Conservation (phyloP, 2,329 filamentous ascomycete genomes). For the Aspergillus melleus region DNA sequence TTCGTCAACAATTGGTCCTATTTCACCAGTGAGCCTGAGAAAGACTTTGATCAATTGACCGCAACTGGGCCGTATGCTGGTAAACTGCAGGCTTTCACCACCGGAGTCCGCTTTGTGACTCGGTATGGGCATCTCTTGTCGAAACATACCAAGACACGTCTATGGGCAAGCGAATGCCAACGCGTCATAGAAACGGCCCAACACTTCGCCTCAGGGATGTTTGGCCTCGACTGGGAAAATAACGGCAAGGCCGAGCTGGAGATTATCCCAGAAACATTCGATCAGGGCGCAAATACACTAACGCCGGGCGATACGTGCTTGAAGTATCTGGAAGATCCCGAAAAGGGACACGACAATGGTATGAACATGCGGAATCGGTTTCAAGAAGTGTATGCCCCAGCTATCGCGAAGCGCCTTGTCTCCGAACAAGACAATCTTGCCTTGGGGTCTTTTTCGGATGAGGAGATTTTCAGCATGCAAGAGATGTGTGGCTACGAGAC, state of each 20-base stretch:
- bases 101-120: constrained; percentile 55
- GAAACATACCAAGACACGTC: constrained; percentile 32
- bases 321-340: constrained; percentile 38
- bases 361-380: constrained; percentile 49
- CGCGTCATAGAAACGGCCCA: constrained; percentile 59
- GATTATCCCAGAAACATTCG: constrained; percentile 53
- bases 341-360: constrained; percentile 53
- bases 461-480: constrained; percentile 60
- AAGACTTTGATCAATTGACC: constrained; percentile 56
- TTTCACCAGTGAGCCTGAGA: constrained; percentile 48
- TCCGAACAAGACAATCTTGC: constrained; percentile 21
- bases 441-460: constrained; percentile 45
- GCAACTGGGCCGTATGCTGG: constrained; percentile 58
- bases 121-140: constrained; percentile 53
- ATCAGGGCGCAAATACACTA: constrained; percentile 55
- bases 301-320: constrained; percentile 54
- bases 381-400: constrained; percentile 48
- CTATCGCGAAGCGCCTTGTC: constrained; percentile 47
- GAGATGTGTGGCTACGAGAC: constrained; percentile 63
- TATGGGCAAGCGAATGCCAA: constrained; percentile 57
- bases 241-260: constrained; percentile 44
- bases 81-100: constrained; percentile 54
- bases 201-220: constrained; percentile 57
- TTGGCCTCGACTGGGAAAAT: constrained; percentile 51
- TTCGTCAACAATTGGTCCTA: constrained; percentile 59